Evolutionary conservation across 306 rosid species (phyloP).

Genomic region (Quercus parvula): DNA sequence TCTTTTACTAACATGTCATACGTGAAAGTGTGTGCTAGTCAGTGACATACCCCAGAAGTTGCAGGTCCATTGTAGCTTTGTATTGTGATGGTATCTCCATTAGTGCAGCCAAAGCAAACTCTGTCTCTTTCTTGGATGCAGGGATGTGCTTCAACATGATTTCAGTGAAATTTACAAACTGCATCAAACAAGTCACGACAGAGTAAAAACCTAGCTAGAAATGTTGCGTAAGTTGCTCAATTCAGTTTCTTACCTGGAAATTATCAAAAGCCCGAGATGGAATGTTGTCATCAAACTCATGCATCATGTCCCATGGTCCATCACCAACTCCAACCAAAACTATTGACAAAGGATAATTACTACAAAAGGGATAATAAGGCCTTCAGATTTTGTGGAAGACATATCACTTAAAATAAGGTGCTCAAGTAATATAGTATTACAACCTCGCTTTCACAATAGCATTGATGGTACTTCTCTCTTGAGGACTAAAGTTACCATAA

Average conservation of each 20-base stretch:
- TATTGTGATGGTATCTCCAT: constrained; percentile 18
- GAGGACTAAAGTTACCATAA: constrained; percentile 12
- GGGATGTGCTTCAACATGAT: constrained; percentile 10
- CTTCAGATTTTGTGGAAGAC: background rate
- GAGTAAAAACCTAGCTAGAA: background rate
- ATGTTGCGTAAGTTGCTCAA: background rate
- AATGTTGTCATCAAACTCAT: constrained; percentile 19
- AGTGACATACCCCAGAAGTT: constrained; percentile 5
- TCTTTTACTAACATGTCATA: background rate
- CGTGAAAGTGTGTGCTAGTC: background rate
- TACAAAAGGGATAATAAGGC: constrained; percentile 9
- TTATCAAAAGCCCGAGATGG: constrained; percentile 26
- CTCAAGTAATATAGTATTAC: background rate
- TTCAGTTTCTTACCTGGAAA: constrained; percentile 20
- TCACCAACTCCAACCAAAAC: constrained; percentile 38
- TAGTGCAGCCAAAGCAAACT: constrained; percentile 8
- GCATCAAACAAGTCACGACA: background rate
- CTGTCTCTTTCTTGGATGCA: constrained; percentile 8
- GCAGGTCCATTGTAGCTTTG: constrained; percentile 8
- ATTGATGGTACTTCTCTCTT: constrained; percentile 23
- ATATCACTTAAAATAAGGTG: background rate
- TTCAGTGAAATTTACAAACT: constrained; percentile 37
- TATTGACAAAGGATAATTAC: constrained; percentile 32
- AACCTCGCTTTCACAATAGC: constrained; percentile 33
- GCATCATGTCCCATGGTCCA: constrained; percentile 40